Conservation (phyloP, 257 asterid species). For the Solanum medicagineum region DNA sequence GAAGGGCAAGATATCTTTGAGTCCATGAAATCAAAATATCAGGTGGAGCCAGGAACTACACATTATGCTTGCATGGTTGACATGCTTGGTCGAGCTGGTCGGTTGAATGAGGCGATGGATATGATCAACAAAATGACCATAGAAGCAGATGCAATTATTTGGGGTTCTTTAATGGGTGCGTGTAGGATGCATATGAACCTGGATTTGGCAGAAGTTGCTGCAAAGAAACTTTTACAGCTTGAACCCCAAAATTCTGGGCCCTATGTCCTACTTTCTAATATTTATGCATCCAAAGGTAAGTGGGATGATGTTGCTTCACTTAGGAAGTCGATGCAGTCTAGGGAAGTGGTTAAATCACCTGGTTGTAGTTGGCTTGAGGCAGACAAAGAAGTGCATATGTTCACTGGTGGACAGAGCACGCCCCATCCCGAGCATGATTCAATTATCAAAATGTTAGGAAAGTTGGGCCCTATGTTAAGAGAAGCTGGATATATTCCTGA, state of each 20-base stretch:
- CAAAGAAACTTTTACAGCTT: constrained; percentile 41
- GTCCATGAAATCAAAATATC: constrained; percentile 42
- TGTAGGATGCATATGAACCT: constrained; percentile 51
- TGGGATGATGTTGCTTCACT: constrained; percentile 51
- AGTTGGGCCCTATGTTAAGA: constrained; percentile 31
- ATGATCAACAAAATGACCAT: constrained; percentile 47
- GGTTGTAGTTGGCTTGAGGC: constrained; percentile 88
- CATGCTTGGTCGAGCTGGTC: constrained; percentile 70
- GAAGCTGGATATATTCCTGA: constrained; percentile 61
- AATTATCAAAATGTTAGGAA: constrained; percentile 41
- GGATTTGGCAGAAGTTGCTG: constrained; percentile 64
- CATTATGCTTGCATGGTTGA: constrained; percentile 80
- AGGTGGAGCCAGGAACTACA: constrained; percentile 29
- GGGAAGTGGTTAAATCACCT: constrained; percentile 48
- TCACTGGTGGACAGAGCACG: constrained; percentile 39
- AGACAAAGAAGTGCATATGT: constrained; percentile 56
- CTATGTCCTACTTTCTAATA: constrained; percentile 53
- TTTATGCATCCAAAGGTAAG: constrained; percentile 51
- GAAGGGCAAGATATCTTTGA: constrained; percentile 56
- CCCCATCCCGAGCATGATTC: constrained; percentile 34
- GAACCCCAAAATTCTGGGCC: constrained; percentile 65
- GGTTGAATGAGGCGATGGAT: constrained; percentile 43
- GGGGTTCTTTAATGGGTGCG: constrained; percentile 81
- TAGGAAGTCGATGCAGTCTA: constrained; percentile 42
- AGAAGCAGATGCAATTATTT: constrained; percentile 50